Base-by-base conservation (phyloP, 805 yeast genomes). In the Huiozyma sinensis region DNA sequence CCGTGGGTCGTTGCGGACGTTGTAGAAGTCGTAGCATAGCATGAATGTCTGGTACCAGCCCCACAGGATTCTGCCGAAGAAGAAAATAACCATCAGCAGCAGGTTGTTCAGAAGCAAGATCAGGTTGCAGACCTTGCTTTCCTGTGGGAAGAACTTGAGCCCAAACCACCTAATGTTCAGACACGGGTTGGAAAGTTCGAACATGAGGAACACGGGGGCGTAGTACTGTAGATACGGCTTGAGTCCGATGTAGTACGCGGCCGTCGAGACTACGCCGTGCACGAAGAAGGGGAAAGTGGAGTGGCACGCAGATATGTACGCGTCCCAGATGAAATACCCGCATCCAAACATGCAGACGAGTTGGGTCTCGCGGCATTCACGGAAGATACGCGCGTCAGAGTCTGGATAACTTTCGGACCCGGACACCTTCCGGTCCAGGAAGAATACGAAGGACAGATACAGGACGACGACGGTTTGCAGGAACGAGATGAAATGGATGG, bases 291-390 rank as follows among this genome's bases (percentile, higher is more conserved):
- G 95, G 86, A 67, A 79, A 75, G 59, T 65, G 48, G 72, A 75
- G 64, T 83, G 72, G 39, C 63, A 63, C 5, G 74, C 24, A 50
- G 95, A 85, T 50, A 83, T 79, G 44, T 68, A 60, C 37, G 78
- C 54, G 62, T 88, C 97, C 97, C 97, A 88, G 13, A 82, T 50
- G 57, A 88, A 88, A 65, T 88, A 88, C 3, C 95, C 96, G 12
- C 70, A 56, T 5, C 92, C 81, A 44, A 55, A 58, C 9, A 63
- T 48, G 37, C 64, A 56, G 27, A 62, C 54, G 8, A 53, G 50
- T 41, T 55, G 52, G 12, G 64, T 62, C 12, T 52, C 54, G 10
- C 51, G 47, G 32, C 48, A 45, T 28, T 47, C 49, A 12, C 49
- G 50, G 45, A 63, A 62, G 28, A 63, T 45, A 38, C 67, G 56